Evolutionary conservation across 768 basidiomycete species (phyloP), one percentile per base, ranked within the genome.

Genomic region (Xerocomus potaroensis): DNA sequence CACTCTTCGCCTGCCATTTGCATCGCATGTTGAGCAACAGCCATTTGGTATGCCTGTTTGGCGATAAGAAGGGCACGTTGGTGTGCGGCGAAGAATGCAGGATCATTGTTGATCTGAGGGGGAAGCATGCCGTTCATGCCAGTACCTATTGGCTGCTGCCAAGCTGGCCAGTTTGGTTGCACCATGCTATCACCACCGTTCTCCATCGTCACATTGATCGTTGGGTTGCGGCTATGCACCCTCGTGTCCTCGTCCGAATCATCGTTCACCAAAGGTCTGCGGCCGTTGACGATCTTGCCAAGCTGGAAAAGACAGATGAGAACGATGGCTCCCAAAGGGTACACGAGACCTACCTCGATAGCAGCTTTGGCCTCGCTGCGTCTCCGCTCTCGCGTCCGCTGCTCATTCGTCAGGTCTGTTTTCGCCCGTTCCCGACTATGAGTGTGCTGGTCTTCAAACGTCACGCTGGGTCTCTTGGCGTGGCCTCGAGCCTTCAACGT

Each of bases 11-110:
- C 88, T n/a, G 91, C 91, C 8, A 83, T 80, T 8, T 81, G 84
- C 78, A 91, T 84, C 5, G 91, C 91, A 54, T 92, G 91, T 64
- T 91, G 91, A 5, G 91, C 91, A 34, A 93, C 85, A 3, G 91
- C 86, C 72, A 87, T 80, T 65, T 92, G 91, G 60, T 90, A 93
- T 4, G 90, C 82, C 64, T 92, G 91, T 65, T 92, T 92, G 43
- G 91, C 91, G 45, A 75, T 68, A 69, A 89, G 70, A 79, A 93
- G 88, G 3, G 91, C 91, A 48, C 89, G 88, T 62, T 92, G 90
- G 62, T 93, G 91, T 15, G 88, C 89, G 5, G 74, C 81, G 24
- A 88, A 53, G 62, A 79, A 81, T 16, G 62, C 65, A 15, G 81
- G 79, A 54, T 89, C 84, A 7, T 73, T 60, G 49, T 68, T 14